These are phyloP conservation scores for Diplodia corticola DNA, from an alignment of 2,329 filamentous ascomycete genomes.

Conservation along the genomic window DNA sequence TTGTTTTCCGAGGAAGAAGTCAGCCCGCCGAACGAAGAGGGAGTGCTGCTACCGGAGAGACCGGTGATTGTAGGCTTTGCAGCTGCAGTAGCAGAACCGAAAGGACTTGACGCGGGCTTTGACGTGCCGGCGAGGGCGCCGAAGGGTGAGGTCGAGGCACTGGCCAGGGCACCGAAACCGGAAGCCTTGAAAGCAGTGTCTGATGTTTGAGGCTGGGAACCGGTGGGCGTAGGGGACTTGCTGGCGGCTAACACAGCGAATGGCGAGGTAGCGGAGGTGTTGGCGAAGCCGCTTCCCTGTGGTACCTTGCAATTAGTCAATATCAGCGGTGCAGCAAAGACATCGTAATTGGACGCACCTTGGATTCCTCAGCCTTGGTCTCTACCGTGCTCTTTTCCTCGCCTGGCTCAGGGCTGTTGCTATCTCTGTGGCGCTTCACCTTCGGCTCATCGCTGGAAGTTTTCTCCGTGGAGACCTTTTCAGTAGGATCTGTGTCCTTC, in stretches of 20 bases:
- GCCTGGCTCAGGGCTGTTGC: conserved; percentile 30
- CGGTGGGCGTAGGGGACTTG: conserved; percentile 36
- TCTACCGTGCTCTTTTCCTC: conserved; percentile 21
- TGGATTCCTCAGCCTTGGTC: conserved; percentile 24
- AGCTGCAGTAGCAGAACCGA: conserved; percentile 28
- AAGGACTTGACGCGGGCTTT: conserved; percentile 38
- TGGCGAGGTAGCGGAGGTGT: conserved; percentile 49
- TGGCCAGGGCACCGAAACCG: conserved; percentile 47
- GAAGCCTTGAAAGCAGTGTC: conserved; percentile 54
- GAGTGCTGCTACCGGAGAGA: conserved; percentile 17
- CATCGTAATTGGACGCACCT: conserved; percentile 27
- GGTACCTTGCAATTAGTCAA: conserved; percentile 32
- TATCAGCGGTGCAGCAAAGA: neutral
- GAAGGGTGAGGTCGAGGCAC: conserved; percentile 40
- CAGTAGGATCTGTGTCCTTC: conserved; percentile 4
- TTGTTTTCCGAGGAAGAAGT: conserved; percentile 14
- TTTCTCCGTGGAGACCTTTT: neutral
- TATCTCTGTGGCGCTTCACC: conserved; percentile 40
- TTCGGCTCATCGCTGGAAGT: conserved; percentile 35
- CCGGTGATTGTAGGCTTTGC: conserved; percentile 29
- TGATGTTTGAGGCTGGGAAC: conserved; percentile 40
- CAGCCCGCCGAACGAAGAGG: conserved; percentile 40
- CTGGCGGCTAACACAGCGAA: conserved; percentile 47
- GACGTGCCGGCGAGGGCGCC: conserved; percentile 35
- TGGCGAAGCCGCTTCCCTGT: conserved; percentile 45